These are phyloP conservation scores for Cercospora zeae-maydis DNA, from an alignment of 2,329 filamentous ascomycete genomes.

Conservation along the genomic window DNA sequence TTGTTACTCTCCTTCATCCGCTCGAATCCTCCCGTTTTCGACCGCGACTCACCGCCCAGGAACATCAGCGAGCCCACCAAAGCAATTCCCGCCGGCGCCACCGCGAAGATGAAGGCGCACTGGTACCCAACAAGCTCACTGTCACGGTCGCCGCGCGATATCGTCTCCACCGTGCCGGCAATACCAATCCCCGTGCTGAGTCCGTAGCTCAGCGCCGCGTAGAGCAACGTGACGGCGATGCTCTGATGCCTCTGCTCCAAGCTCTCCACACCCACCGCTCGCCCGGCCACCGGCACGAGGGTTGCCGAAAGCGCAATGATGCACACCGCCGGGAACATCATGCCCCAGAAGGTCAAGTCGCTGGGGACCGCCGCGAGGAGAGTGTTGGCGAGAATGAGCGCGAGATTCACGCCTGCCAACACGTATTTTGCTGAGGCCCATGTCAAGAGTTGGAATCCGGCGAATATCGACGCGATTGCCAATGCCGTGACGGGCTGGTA, in stretches of 20 bases:
- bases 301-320: background rate
- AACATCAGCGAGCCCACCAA: conserved; percentile 7
- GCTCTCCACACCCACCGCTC: background rate
- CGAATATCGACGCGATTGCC: background rate
- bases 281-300: background rate
- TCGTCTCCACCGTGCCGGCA: conserved; percentile 8
- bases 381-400: conserved; percentile 1
- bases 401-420: conserved; percentile 1
- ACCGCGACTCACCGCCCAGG: background rate
- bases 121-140: conserved; percentile 3
- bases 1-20: background rate
- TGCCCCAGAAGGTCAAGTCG: conserved; percentile 11
- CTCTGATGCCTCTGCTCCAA: conserved; percentile 1
- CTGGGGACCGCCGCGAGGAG: conserved; percentile 11
- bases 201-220: conserved; percentile 6
- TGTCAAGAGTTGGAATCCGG: background rate
- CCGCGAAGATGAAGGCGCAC: conserved; percentile 4
- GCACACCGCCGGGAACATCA: conserved; percentile 9
- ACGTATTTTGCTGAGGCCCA: conserved; percentile 5
- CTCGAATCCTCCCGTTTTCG: conserved; percentile 3
- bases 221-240: conserved; percentile 1
- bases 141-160: background rate
- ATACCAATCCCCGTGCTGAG: conserved; percentile 6
- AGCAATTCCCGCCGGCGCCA: conserved; percentile 3
- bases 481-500: conserved; percentile 7